These are phyloP conservation scores for Marvania coccoides DNA, from an alignment of 139 green algal genomes.

Conservation along the genomic window DNA sequence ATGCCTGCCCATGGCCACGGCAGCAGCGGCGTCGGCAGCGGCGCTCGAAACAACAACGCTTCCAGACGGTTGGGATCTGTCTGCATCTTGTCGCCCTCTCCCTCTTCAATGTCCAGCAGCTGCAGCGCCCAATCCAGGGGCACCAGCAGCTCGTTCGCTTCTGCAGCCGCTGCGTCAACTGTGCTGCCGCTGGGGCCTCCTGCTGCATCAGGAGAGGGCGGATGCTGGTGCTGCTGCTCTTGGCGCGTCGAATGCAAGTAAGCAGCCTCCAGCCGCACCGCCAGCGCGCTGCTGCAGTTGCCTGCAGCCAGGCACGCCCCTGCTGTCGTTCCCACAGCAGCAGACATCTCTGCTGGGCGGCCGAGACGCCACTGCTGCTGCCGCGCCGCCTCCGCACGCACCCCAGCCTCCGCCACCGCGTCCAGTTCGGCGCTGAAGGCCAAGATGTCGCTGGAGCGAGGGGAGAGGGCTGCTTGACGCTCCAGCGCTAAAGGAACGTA, in stretches of 20 bases:
- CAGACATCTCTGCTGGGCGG: too few species aligned
- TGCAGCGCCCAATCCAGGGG: neutral
- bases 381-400: neutral
- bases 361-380: neutral
- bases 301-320: neutral
- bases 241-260: too few species aligned
- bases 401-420: neutral
- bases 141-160: neutral
- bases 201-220: too few species aligned
- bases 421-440: neutral
- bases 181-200: neutral
- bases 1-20: too few species aligned
- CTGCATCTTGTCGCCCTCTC: too few species aligned
- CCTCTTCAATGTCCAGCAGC: too few species aligned
- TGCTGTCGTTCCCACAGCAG: neutral
- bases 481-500: slow-evolving; percentile 59
- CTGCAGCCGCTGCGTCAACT: neutral
- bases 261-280: neutral
- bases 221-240: neutral
- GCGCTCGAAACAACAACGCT: too few species aligned
- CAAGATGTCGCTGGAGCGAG: neutral
- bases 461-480: neutral
- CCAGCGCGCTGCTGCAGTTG: neutral
- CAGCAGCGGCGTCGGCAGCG: too few species aligned
- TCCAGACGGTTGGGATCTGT: too few species aligned